Base-by-base conservation (phyloP, 306 rosid species). In the Elaeagnus macrophylla region DNA sequence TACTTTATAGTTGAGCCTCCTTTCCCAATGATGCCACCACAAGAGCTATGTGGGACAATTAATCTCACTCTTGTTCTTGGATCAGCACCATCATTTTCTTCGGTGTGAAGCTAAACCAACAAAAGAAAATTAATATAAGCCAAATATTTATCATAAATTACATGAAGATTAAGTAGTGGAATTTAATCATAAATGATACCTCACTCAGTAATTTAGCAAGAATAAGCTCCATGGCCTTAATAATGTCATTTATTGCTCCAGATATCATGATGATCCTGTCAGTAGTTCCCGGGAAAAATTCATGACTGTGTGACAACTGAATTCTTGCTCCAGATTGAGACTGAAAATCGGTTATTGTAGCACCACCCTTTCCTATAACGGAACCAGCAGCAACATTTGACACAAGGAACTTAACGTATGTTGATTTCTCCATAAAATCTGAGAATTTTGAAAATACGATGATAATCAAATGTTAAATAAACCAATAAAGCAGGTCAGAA, bases 351-450 rank as follows among this genome's bases (percentile, higher is more conserved):
- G 91, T 88, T 74, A 93, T 93, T n/a, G 99, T 93, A 43, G 99
- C 88, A 44, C 99, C 99, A 50, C 99, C 99, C 79, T 93, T 93
- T 67, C 99, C 99, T 69, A 93, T 93, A 54, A 93, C 96, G 72
- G 99, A 93, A 61, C 99, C 99, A 73, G 99, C 99, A 8, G 99
- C 99, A 72, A 96, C 84, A 72, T 93, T 93, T 57, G 99, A 93
- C 62, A 88, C 99, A 18, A 93, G 94, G 79, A 93, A 93, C 83
- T 78, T 79, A 48, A 93, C 78, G 51, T 93, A 84, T 49, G 99
- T 80, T 38, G 94, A 80, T 89, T 79, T 84, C 77, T 88, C 99
- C 60, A 11, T 65, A 37, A 82, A 67, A 68, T 93, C 99, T 93
- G 85, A 60, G 61, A 74, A 56, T 13, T 62, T 57, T 48, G 62